Base-by-base conservation (phyloP, 352 stramenopile species). In the Globisporangium carolinianum region DNA sequence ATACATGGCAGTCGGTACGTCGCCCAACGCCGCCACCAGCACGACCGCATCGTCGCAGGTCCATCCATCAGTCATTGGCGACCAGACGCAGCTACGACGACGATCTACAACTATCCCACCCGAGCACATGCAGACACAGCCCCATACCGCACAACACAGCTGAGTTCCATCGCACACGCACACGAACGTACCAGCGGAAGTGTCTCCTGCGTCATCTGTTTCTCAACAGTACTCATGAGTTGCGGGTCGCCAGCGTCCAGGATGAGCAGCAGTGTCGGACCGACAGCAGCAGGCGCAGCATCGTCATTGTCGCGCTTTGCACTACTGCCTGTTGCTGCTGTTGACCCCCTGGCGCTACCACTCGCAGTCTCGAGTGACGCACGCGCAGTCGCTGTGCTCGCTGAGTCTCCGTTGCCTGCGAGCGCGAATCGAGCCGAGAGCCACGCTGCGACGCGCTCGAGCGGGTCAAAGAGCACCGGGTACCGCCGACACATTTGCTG, bases 401-500 rank as follows among this genome's bases (percentile, higher is more conserved):
- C n/a, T 9, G 58, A 60, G 39, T 51, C 45, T 4, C 41, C 39
- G 42, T n/a, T 53, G 39, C 39, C 42, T 1, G 59, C 51, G 8
- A 63, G 32, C 10, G 35, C 43, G 43, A 58, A 81, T 5, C 53
- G 47, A 9, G 74, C 55, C 43, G 74, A 79, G 37, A 87, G 32
- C 76, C 76, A 87, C 4, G 46, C 35, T 15, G 62, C 54, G 8
- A 61, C 73, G 9, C 57, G 57, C 32, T 59, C 56, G 7, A 85
- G 59, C n/a, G 79, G 76, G 38, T 89, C 79, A 0, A 84, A 32
- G 0, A 89, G 63, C 43, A 89, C 57, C 6, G 73, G 68, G 24
- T 76, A 76, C 58, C 75, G 72, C 14, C 72, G 68, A 43, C 73
- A 70, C 12, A 83, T 62, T 62, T 75, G 66, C 32, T 75, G 65